phyloP scores from a whole-genome alignment of 2,329 filamentous ascomycete species.

The Aspergillus novoparasiticus region DNA sequence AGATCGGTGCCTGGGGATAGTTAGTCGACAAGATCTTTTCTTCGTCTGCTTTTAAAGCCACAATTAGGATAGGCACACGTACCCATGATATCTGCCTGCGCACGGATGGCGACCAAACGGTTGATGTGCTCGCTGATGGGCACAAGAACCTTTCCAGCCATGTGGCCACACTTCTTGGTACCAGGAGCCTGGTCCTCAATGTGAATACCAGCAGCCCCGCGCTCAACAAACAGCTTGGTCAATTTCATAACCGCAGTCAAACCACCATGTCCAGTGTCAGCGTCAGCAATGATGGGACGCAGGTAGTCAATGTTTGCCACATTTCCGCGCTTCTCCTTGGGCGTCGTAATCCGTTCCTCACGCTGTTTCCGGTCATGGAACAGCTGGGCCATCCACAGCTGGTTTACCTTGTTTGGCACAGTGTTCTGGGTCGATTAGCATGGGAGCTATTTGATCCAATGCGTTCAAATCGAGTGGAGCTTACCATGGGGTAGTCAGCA shows the following conservation, averaged over 20 bases:
- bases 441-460: neutral
- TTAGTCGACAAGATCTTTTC: conserved; percentile 3
- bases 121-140: conserved; percentile 98
- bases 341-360: conserved; percentile 81
- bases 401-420: conserved; percentile 96
- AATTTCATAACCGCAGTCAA: conserved; percentile 99
- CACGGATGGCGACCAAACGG: conserved; percentile 91
- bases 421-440: conserved; percentile 67
- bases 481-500: conserved; percentile 91
- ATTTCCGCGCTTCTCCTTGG: conserved; percentile 71
- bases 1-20: conserved; percentile 70
- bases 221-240: conserved; percentile 95
- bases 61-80: conserved; percentile 21
- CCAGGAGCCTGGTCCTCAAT: conserved; percentile 98
- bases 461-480: conserved; percentile 25
- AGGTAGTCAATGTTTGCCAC: conserved; percentile 88
- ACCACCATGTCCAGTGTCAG: conserved; percentile 95
- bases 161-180: conserved; percentile 99
- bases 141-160: conserved; percentile 97
- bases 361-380: conserved; percentile 99
- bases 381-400: conserved; percentile 96
- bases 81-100: conserved; percentile 99
- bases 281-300: conserved; percentile 92
- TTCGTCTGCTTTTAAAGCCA: neutral
- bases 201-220: conserved; percentile 95